phyloP scores from a whole-genome alignment of 805 yeast species.

The Clavispora phyllophila region DNA sequence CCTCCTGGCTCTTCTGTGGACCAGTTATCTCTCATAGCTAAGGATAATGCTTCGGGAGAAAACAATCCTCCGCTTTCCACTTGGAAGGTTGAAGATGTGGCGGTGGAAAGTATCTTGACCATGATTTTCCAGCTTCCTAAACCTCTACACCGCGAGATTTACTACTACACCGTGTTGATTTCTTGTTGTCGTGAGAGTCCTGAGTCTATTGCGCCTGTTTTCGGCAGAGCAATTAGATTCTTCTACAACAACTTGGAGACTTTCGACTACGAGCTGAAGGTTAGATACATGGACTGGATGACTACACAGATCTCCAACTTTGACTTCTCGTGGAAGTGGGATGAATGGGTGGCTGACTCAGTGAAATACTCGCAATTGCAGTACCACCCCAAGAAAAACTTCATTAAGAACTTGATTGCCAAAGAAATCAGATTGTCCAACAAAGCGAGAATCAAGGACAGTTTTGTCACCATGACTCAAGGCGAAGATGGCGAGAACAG shows the following conservation, averaged over 20 bases:
- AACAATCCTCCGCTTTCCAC: conserved; percentile 52
- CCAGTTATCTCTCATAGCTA: conserved; percentile 41
- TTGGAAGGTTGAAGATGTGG: conserved; percentile 88
- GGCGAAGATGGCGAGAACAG: conserved; percentile 16
- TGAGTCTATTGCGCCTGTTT: conserved; percentile 81
- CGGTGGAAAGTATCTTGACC: conserved; percentile 75
- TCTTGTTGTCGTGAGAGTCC: conserved; percentile 78
- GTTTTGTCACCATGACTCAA: conserved; percentile 43
- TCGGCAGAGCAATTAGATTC: conserved; percentile 83
- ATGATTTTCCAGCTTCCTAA: conserved; percentile 72
- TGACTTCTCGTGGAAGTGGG: conserved; percentile 97
- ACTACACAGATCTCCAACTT: conserved; percentile 89
- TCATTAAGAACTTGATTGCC: conserved; percentile 71
- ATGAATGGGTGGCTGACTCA: conserved; percentile 76
- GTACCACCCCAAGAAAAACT: conserved; percentile 68
- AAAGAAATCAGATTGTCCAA: conserved; percentile 85
- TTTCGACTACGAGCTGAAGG: conserved; percentile 68
- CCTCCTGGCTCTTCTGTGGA: conserved; percentile 75
- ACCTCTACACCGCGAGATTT: conserved; percentile 62
- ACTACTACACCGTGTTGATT: conserved; percentile 78
- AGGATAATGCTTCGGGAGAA: conserved; percentile 39
- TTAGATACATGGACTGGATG: conserved; percentile 83
- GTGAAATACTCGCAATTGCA: conserved; percentile 36
- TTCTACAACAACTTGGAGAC: conserved; percentile 63
- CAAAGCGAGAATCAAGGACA: conserved; percentile 61